A percentile compares a stretch with the other conserved stretches of the same genome.
These are phyloP conservation scores for Eremochloa ophiuroides DNA, from an alignment of 176 grass and related monocot genomes.

Conservation along the genomic window DNA sequence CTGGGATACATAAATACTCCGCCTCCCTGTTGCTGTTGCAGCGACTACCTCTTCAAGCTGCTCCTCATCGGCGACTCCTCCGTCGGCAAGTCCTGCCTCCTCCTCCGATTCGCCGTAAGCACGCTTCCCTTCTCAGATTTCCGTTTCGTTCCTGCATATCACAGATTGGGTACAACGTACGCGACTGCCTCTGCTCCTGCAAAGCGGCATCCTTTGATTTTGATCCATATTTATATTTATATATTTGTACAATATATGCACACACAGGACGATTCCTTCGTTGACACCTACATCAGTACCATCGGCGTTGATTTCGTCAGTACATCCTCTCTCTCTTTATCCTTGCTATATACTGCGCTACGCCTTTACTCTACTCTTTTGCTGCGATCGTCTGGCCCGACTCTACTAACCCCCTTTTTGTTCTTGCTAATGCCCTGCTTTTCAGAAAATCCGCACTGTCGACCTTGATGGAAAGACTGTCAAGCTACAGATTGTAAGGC, in stretches of 20 bases:
- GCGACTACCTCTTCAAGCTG: constrained; percentile 99
- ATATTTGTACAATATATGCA: too few species aligned
- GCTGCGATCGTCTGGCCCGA: neutral
- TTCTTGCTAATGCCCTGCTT: neutral
- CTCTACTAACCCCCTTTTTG: too few species aligned
- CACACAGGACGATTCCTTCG: constrained; percentile 82
- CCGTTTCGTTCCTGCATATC: neutral
- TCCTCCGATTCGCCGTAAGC: constrained; percentile 79
- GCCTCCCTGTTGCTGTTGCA: constrained; percentile 38
- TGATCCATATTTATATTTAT: neutral
- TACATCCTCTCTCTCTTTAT: neutral
- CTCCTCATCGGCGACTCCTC: constrained; percentile 98
- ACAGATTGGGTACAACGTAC: neutral
- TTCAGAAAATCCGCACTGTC: constrained; percentile 84
- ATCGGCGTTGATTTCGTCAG: constrained; percentile 99
- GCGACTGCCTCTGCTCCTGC: neutral
- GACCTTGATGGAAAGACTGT: constrained; percentile 82
- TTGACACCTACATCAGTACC: constrained; percentile 93
- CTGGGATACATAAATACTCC: neutral
- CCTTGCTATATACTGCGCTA: neutral
- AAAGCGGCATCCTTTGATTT: neutral
- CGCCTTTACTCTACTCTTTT: too few species aligned
- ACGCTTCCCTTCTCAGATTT: neutral
- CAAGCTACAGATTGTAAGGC: constrained; percentile 92
- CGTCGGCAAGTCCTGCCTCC: constrained; percentile 92